Evolutionary conservation across 148 eudicot genomes (phyloP), one percentile per base, ranked within the genome.

Genomic region (Simmondsia chinensis): DNA sequence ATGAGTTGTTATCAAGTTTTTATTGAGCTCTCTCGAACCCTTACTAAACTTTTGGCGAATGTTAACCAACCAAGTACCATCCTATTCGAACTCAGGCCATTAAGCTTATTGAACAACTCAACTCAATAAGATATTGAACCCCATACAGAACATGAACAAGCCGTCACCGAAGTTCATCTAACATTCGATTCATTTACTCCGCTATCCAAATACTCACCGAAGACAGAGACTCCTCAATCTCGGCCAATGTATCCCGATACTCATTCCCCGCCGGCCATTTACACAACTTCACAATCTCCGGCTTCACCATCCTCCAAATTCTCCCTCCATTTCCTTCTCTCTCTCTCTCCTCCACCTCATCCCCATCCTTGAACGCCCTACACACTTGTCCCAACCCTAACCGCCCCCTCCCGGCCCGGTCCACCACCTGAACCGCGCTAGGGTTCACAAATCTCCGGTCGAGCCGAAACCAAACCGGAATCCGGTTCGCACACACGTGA

Each of bases 221-320:
- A 44, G 59, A 79, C 29, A 79, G 65, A 54, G 56, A 61, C 29
- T 70, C 66, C 62, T 79, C 94, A 33, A 83, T 56, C 55, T 75
- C 72, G 48, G 68, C 77, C 61, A 77, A 36, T 15, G 64, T 62
- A 39, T 61, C 61, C 30, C 59, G 42, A 54, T 63, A 66, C 48
- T 52, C 64, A 27, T 56, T 68, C 34, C 63, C 62, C 4, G 71
- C 58, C 49, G 82, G 80, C 53, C 73, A 77, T 33, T 75, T 79
- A 12, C 77, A 83, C 59, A 64, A 39, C 19, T 64, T 76, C 54
- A 75, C 60, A 39, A 77, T 64, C 4, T 73, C 66, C n/a, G 68
- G 61, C 43, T 63, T 79, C 32, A 83, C 16, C 6, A 57, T 48
- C 12, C 52, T 62, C 18, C 59, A 13, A n/a, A 66, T 26, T 8